Conservation (phyloP, 345 rosid genomes). For the Linum trigynum region DNA sequence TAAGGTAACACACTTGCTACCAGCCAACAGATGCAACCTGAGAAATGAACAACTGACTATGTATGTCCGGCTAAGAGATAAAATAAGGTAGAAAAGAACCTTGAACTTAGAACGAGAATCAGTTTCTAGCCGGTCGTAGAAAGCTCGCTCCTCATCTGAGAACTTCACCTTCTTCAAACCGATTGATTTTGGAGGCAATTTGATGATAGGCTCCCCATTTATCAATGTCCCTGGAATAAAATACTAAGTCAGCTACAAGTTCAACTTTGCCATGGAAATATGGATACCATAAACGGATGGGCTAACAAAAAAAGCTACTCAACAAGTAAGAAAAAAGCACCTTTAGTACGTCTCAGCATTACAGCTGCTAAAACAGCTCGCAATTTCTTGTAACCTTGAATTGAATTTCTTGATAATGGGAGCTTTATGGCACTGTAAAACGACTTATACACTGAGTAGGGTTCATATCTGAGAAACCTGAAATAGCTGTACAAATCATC, state of each 20-base stretch:
- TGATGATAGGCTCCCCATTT: conserved; percentile 81
- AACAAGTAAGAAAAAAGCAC: conserved; percentile 25
- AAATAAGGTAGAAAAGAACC: conserved; percentile 34
- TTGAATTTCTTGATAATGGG: conserved; percentile 61
- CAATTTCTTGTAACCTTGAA: conserved; percentile 81
- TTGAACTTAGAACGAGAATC: conserved; percentile 76
- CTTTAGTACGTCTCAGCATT: conserved; percentile 98
- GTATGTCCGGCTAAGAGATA: neutral
- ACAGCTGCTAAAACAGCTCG: conserved; percentile 78
- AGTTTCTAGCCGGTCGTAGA: conserved; percentile 71
- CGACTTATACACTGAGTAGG: conserved; percentile 57
- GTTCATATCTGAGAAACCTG: conserved; percentile 85
- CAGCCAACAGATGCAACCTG: no score
- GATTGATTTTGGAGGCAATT: conserved; percentile 67
- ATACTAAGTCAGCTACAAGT: conserved; percentile 2
- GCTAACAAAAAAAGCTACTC: neutral
- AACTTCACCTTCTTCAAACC: conserved; percentile 60
- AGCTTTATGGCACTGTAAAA: conserved; percentile 56
- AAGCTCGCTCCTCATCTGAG: conserved; percentile 72
- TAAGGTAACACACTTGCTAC: neutral
- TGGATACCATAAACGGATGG: neutral
- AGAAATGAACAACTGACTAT: neutral
- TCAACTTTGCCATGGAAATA: neutral
- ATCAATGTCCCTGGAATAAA: conserved; percentile 58
- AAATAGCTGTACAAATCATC: conserved; percentile 96